Percentiles rank a stretch among this genome's conserved stretches.
These are phyloP conservation scores for Bretschneidera sinensis DNA, from an alignment of 345 rosid genomes.

Conservation along the genomic window DNA sequence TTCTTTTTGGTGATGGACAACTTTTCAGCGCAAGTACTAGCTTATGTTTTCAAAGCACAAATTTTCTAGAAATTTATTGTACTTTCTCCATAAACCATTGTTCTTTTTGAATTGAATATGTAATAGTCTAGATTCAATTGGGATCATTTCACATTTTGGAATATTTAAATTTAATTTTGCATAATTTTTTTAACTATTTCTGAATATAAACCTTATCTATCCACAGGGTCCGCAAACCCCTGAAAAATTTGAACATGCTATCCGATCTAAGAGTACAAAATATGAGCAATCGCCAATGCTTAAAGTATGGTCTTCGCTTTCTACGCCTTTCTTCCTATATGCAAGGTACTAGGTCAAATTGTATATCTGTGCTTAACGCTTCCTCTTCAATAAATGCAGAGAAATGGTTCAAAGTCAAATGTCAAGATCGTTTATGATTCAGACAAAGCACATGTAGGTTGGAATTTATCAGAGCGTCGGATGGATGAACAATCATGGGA, in stretches of 20 bases:
- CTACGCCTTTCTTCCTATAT: neutral
- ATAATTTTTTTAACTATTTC: no score
- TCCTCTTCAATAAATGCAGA: constrained; percentile 33
- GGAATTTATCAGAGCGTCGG: constrained; percentile 29
- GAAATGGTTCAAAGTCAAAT: constrained; percentile 52
- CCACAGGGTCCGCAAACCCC: constrained; percentile 83
- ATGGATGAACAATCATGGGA: constrained; percentile 32
- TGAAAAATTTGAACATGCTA: constrained; percentile 60
- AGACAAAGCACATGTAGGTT: constrained; percentile 24
- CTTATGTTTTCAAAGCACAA: no score
- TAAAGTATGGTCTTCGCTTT: constrained; percentile 37
- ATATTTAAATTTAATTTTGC: neutral
- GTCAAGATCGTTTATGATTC: constrained; percentile 25
- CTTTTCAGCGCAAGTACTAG: constrained; percentile 8
- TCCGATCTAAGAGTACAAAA: constrained; percentile 48
- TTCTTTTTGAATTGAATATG: no score
- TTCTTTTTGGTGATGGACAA: neutral
- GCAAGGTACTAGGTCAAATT: neutral
- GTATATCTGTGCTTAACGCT: neutral
- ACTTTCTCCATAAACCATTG: no score
- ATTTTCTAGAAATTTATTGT: no score
- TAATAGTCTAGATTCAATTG: constrained; percentile 5
- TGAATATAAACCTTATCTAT: neutral
- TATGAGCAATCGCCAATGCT: constrained; percentile 43
- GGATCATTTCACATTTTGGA: neutral